Evolutionary conservation across 2,329 filamentous ascomycete genomes (phyloP).

Genomic region (Phaeosphaeria sp.): DNA sequence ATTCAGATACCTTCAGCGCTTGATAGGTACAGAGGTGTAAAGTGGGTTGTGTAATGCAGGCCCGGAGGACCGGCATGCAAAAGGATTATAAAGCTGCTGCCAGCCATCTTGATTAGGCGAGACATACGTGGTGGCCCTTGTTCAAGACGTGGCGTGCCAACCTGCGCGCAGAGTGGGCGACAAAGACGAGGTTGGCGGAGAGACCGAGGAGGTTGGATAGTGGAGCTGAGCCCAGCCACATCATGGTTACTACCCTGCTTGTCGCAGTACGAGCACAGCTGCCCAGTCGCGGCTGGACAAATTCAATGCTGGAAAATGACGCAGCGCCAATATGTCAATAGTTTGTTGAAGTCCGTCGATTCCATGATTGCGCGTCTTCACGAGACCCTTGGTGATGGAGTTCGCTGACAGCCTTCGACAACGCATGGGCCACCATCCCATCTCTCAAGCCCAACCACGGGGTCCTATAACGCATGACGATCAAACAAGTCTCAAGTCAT

Average conservation of each 20-base stretch:
- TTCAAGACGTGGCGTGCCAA: constrained; percentile 29
- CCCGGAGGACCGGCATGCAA: constrained; percentile 20
- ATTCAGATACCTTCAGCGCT: constrained; percentile 25
- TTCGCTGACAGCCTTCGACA: neutral
- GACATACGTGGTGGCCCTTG: constrained; percentile 34
- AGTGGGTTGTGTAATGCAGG: constrained; percentile 31
- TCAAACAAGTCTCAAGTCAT: too few relatives aligned
- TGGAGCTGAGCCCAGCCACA: constrained; percentile 36
- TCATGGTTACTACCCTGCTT: constrained; percentile 11
- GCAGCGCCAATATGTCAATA: constrained; percentile 3
- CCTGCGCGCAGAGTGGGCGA: constrained; percentile 37
- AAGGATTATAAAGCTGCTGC: constrained; percentile 36
- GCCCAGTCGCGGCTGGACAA: constrained; percentile 12
- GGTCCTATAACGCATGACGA: too few relatives aligned
- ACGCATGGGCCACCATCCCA: too few relatives aligned
- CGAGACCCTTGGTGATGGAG: constrained; percentile 2
- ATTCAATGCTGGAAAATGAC: constrained; percentile 8
- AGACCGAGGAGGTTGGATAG: constrained; percentile 33
- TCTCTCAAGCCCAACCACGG: too few relatives aligned
- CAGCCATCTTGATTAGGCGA: constrained; percentile 43
- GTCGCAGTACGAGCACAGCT: constrained; percentile 8
- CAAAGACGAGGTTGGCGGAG: constrained; percentile 43
- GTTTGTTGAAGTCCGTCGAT: neutral
- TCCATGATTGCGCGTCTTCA: constrained; percentile 14
- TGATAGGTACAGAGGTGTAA: constrained; percentile 31